Evolutionary conservation across 257 asterid genomes (phyloP).

Genomic region (Asclepias syriaca): DNA sequence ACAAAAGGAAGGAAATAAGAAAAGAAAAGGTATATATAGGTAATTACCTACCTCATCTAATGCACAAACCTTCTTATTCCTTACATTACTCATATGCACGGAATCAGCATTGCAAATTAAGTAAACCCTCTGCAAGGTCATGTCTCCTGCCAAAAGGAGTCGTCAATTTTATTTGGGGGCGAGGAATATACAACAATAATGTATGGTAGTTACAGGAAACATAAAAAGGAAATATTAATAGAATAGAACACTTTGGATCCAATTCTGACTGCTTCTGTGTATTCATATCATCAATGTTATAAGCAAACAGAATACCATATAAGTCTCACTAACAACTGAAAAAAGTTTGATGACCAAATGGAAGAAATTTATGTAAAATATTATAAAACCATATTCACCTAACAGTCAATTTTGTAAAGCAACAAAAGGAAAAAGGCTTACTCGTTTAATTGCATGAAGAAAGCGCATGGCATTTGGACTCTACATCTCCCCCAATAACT

Average conservation of each 20-base stretch:
- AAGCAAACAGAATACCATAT: too few relatives aligned
- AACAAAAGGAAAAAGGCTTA: constrained; percentile 7
- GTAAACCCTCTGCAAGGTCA: constrained; percentile 52
- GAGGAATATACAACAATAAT: too few relatives aligned
- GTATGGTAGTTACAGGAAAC: too few relatives aligned
- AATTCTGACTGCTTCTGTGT: too few relatives aligned
- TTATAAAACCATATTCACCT: background rate
- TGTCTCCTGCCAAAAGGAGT: constrained; percentile 44
- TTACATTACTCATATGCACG: constrained; percentile 61
- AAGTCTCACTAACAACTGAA: too few relatives aligned
- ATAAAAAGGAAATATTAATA: too few relatives aligned
- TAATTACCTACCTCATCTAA: constrained; percentile 49
- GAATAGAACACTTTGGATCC: too few relatives aligned
- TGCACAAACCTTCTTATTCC: constrained; percentile 57
- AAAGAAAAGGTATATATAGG: background rate
- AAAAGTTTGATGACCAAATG: too few relatives aligned
- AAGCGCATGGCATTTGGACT: constrained; percentile 61
- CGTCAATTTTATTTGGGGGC: background rate
- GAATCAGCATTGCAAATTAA: constrained; percentile 55
- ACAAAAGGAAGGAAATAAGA: background rate
- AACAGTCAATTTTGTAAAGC: background rate
- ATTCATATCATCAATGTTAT: too few relatives aligned
- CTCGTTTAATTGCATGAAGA: constrained; percentile 66
- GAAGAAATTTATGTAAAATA: too few relatives aligned
- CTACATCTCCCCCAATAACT: constrained; percentile 65